Base-by-base conservation (phyloP, 257 asterid species). In the Nicotiana attenuata region DNA sequence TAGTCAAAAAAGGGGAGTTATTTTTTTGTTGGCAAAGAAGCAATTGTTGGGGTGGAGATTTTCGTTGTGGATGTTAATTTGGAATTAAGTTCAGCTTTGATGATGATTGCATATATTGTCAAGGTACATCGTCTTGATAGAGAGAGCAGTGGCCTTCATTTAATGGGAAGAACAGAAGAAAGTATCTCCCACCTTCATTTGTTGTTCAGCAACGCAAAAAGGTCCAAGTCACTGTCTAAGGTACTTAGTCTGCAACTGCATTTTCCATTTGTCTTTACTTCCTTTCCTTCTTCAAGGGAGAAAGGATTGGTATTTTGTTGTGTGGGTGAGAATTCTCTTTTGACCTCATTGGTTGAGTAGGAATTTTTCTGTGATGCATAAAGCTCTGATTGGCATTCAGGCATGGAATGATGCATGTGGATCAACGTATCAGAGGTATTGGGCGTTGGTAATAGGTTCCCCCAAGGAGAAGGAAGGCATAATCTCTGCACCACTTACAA, bases 61-160 rank as follows among this genome's bases (percentile, higher is more conserved):
- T 73, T 7, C 26, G 64, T 7, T 50, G 22, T 50, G 50, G 79
- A 75, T 26, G 45, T 50, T 50, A 75, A 75, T 75, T 75, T 50
- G 79, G 45, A 41, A 24, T 15, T 24, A 75, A 50, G 79, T 50
- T 75, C 63, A 50, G 63, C 41, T 75, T 73, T 73, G 78, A 14
- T 73, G 38, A 73, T 45, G 56, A 50, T 33, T 75, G 45, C 79
- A 24, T 75, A 75, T 75, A 47, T 75, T 50, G 9, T 80, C 78
- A 75, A 96, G 99, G 99, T 94, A 82, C 97, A 93, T 85, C 98
- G 98, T 81, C 93, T 96, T 85, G 98, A 96, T 86, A 89, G 97
- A 81, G 99, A 96, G 91, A 96, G 95, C 82, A 94, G 99, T 53
- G 99, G 99, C 65, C 96, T 96, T 80, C 89, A 92, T 64, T 75